Conservation (phyloP, 208 protist genomes). For the Porcisia deanei region DNA sequence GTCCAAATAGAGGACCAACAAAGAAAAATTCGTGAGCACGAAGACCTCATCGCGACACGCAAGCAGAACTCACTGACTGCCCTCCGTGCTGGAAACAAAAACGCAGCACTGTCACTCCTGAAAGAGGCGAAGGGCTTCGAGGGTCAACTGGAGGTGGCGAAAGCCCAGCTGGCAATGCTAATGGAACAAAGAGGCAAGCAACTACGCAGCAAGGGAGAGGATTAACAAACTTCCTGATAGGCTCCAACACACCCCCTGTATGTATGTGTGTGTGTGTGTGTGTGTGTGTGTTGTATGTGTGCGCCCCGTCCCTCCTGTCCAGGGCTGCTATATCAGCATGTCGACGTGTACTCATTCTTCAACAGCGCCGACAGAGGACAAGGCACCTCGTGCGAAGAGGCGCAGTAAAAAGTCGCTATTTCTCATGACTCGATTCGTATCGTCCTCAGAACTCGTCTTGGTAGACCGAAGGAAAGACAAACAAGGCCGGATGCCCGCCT, state of each 20-base stretch:
- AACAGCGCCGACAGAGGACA: no score
- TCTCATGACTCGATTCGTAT: no score
- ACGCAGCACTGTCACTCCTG: slow-evolving; percentile 33
- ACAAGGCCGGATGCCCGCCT: no score
- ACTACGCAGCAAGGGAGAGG: slow-evolving; percentile 21
- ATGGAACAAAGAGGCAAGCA: slow-evolving; percentile 16
- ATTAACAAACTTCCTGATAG: neutral
- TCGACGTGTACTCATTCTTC: no score
- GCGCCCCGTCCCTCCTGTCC: neutral
- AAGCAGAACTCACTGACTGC: slow-evolving; percentile 39
- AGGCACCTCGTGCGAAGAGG: no score
- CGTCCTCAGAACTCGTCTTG: no score
- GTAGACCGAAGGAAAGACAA: no score
- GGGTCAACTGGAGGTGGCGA: slow-evolving; percentile 30
- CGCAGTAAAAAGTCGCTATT: no score
- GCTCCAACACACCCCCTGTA: no score
- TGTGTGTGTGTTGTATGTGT: neutral
- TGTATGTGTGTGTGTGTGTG: neutral
- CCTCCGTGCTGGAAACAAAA: slow-evolving; percentile 37
- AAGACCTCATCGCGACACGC: slow-evolving; percentile 28
- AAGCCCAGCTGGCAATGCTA: slow-evolving; percentile 13
- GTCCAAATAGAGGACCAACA: slow-evolving; percentile 33
- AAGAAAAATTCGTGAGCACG: slow-evolving; percentile 23
- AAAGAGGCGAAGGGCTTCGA: slow-evolving; percentile 41
- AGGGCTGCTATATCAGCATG: no score